Evolutionary conservation across 495 filamentous ascomycete species (phyloP), one percentile per base, ranked within the genome.

Genomic region (Penicillium paxilli): DNA sequence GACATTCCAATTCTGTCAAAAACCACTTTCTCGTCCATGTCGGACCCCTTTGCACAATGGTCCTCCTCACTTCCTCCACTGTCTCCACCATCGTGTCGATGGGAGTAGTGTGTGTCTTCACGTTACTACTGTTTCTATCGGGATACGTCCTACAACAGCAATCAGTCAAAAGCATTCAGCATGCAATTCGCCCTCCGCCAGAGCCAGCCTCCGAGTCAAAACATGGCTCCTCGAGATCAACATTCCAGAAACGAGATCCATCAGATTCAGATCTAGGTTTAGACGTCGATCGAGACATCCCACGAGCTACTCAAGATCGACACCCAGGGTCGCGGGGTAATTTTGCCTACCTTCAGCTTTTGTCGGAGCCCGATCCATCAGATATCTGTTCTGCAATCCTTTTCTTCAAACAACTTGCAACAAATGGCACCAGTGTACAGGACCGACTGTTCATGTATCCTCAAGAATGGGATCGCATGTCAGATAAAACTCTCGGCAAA

Each of bases 91-190:
- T 77, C 49, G 45, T 79, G 46, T 75, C 74, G 19, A 68, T 69
- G 41, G 70, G 71, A n/a, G 64, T 79, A 40, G 62, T 85, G 49
- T 78, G 80, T 58, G 64, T 83, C 33, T 90, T 87, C 68, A 86
- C 87, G 5, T 58, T 80, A 40, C 67, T 85, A 26, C 74, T 90
- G 44, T 90, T 90, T 62, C 70, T 88, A 24, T 86, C 87, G 0
- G 87, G 87, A 48, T 90, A 88, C 64, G 73, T 87, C 11, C 71
- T 89, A 21, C 87, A 90, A 55, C 87, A 90, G 57, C 79, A 83
- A 64, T 87, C 86, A 7, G 80, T 90, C 17, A 78, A 72, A 30
- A 80, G 70, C 49, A 76, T 90, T 24, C 83, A 87, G 67, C 66
- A 75, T 58, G 83, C 80, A 20, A 68, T 90, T 21, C 79, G 75